These are phyloP conservation scores for Salix viminalis DNA, from an alignment of 345 rosid genomes.

Conservation along the genomic window DNA sequence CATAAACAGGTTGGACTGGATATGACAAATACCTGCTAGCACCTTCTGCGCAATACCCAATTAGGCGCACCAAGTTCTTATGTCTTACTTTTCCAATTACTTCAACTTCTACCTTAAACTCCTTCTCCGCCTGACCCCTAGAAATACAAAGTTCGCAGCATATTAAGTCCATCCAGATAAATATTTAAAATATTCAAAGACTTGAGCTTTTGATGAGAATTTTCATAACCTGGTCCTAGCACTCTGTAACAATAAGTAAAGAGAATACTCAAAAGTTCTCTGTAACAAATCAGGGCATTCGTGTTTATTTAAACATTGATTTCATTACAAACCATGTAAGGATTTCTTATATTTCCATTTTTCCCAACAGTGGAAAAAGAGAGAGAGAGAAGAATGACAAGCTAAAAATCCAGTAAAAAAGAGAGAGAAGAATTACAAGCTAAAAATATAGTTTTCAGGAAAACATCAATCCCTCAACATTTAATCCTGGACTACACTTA, in stretches of 20 bases:
- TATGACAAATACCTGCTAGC: slow-evolving; percentile 54
- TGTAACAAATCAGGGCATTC: background rate
- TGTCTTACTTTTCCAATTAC: slow-evolving; percentile 96
- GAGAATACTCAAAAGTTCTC: background rate
- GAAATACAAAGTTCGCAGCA: slow-evolving; percentile 1
- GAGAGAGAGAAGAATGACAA: background rate
- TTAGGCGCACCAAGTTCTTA: slow-evolving; percentile 85
- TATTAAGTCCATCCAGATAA: background rate
- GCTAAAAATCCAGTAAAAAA: background rate
- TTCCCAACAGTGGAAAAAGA: background rate
- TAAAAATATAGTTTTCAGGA: background rate
- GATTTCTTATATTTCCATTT: background rate
- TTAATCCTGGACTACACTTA: slow-evolving; percentile 9
- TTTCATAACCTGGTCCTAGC: background rate
- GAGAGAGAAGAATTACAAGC: background rate
- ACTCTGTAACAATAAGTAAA: background rate
- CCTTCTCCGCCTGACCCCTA: slow-evolving; percentile 97
- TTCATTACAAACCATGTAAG: background rate
- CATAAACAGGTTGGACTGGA: background rate
- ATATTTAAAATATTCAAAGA: background rate
- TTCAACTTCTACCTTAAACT: slow-evolving; percentile 92
- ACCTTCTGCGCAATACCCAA: slow-evolving; percentile 88
- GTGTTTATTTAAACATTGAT: background rate
- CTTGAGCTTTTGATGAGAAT: background rate
- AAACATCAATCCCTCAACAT: background rate